Evolutionary conservation across 2,329 filamentous ascomycete genomes (phyloP).

Genomic region (Didymella pomorum): DNA sequence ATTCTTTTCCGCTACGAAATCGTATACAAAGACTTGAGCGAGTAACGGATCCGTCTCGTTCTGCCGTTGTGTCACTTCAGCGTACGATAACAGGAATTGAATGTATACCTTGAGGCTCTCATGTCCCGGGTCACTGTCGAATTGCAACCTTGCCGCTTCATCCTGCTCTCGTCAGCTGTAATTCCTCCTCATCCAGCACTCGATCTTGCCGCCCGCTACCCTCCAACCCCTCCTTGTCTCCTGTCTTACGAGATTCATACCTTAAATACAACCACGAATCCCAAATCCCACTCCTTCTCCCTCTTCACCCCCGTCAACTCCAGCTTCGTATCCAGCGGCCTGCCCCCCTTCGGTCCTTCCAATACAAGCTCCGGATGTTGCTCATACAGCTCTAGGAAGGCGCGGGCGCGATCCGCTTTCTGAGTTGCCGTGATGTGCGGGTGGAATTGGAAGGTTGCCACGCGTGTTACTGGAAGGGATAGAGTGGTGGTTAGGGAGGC

Average conservation of each 20-base stretch:
- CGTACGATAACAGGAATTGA: no score
- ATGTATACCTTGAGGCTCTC: slow-evolving; percentile 39
- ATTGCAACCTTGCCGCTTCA: slow-evolving; percentile 27
- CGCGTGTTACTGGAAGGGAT: slow-evolving; percentile 28
- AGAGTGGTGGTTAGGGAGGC: neutral
- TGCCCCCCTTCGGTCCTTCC: slow-evolving; percentile 29
- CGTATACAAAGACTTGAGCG: slow-evolving; percentile 40
- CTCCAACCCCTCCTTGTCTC: no score
- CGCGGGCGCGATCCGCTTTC: slow-evolving; percentile 34
- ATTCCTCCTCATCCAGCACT: no score
- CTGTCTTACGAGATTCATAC: no score
- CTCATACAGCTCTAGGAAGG: slow-evolving; percentile 36
- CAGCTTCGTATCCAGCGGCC: slow-evolving; percentile 32
- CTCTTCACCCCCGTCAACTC: slow-evolving; percentile 35
- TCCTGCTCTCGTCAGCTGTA: no score
- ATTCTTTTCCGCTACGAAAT: slow-evolving; percentile 36
- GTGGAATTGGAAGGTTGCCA: slow-evolving; percentile 36
- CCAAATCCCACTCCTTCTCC: slow-evolving; percentile 36
- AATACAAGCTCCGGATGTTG: slow-evolving; percentile 28
- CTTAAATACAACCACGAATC: slow-evolving; percentile 39
- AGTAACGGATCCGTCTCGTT: slow-evolving; percentile 40
- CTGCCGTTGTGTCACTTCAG: slow-evolving; percentile 13
- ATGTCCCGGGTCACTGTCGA: slow-evolving; percentile 36
- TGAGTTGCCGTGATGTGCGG: slow-evolving; percentile 25
- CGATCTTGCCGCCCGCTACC: no score